Evolutionary conservation across 495 filamentous ascomycete genomes (phyloP), one percentile per base, ranked within the genome.

Genomic region (Xylaria cubensis): DNA sequence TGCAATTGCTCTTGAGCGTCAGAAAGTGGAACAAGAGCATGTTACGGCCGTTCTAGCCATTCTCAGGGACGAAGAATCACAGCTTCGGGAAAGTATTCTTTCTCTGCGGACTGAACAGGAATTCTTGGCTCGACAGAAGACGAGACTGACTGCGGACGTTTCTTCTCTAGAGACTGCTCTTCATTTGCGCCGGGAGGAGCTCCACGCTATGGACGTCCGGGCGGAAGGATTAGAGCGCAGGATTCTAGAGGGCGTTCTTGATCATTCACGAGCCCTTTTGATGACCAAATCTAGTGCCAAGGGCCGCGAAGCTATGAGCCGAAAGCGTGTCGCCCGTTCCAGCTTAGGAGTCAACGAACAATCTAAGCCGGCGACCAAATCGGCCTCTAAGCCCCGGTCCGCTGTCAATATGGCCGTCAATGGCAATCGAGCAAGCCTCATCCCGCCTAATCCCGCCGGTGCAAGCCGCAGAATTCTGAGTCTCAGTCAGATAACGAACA

Each of bases 221-320:
- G 95, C 94, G 12, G 93, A 97, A 74, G 87, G 88, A 32, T 86
- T 99, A 1, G 96, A 99, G 83, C 91, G 95, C 56, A 89, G 95
- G 12, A 97, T 99, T 71, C 83, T 99, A 39, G 95, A 98, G 70
- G 94, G 94, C 39, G 93, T 98, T 50, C 94, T 99, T 72, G 94
- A 99, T 76, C 95, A 98, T 76, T 97, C 96, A 42, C 91, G 94
- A 24, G 90, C 92, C 7, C 84, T 98, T 21, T 88, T 98, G 53
- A 89, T 97, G 70, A 88, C 89, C 19, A 90, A 91, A 76, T 83
- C 81, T 10, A 79, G 80, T 72, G 77, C 80, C 72, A 81, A 80
- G 71, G 80, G 82, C 5, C 77, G 74, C 21, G 84, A 83, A 71
- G 82, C 79, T 71, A 92, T 93, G 90, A 91, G 86, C 81, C 87